These are phyloP conservation scores for Leccinum variicolor DNA, from an alignment of 768 basidiomycete species.

Conservation along the genomic window DNA sequence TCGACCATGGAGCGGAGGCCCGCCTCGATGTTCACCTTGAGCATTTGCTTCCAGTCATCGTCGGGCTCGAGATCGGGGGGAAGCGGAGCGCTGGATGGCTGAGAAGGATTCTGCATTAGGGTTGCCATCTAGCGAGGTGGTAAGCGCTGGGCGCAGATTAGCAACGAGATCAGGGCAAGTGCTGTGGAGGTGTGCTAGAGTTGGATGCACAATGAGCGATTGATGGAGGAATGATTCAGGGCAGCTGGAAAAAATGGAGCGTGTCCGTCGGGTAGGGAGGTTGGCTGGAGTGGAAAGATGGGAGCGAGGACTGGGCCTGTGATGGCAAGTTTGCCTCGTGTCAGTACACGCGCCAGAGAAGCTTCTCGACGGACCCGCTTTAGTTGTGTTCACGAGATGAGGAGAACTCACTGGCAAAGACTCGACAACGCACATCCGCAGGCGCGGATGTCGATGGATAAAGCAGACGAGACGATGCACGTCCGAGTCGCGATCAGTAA, in stretches of 20 bases:
- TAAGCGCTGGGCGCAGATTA: slow-evolving; percentile 2
- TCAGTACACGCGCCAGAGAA: slow-evolving; percentile 47
- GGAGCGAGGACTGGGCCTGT: slow-evolving; percentile 29
- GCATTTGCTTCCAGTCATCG: slow-evolving; percentile 49
- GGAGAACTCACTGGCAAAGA: slow-evolving; percentile 13
- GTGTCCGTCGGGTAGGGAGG: slow-evolving; percentile 16
- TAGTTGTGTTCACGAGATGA: neutral
- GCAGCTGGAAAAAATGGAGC: slow-evolving; percentile 9
- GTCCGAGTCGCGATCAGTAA: slow-evolving; percentile 12
- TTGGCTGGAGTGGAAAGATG: slow-evolving; percentile 14
- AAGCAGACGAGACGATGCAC: neutral
- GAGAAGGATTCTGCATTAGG: slow-evolving; percentile 16
- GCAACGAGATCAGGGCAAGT: neutral
- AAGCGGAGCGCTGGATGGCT: slow-evolving; percentile 5
- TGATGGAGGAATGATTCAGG: slow-evolving; percentile 7
- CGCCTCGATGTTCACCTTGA: slow-evolving; percentile 51
- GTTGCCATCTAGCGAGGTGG: slow-evolving; percentile 23
- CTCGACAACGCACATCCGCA: slow-evolving; percentile 16
- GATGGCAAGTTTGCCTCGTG: slow-evolving; percentile 52
- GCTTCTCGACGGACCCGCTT: slow-evolving; percentile 6
- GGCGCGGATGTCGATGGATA: slow-evolving; percentile 9
- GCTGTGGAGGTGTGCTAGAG: neutral
- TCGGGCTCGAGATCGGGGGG: slow-evolving; percentile 44
- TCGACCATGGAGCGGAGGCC: slow-evolving; percentile 42
- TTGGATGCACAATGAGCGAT: neutral